Percentiles rank a stretch among this genome's conserved stretches.
phyloP scores from a whole-genome alignment of 768 basidiomycete genomes.

The Fomitopsis pulvina region DNA sequence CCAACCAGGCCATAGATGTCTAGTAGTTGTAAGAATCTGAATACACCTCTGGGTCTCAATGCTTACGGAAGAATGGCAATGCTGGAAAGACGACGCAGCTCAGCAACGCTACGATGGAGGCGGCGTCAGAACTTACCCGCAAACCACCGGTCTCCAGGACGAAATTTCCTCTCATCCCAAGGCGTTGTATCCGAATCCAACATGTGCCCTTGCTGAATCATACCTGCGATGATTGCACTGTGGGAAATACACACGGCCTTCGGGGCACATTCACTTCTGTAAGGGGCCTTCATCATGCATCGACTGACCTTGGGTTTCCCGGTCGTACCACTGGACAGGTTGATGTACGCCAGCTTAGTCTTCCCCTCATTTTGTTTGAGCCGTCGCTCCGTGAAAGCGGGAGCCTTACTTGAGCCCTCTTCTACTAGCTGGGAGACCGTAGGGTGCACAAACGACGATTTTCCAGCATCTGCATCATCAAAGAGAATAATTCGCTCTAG shows the following conservation, averaged over 20 bases:
- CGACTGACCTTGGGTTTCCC: conserved; percentile 52
- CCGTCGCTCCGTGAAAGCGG: conserved; percentile 40
- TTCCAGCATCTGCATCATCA: background rate
- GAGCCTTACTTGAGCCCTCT: conserved; percentile 33
- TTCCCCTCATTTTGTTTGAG: conserved; percentile 52
- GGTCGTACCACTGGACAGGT: conserved; percentile 71
- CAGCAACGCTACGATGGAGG: background rate
- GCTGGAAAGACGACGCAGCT: conserved; percentile 7
- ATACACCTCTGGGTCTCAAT: background rate
- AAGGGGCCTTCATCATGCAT: background rate
- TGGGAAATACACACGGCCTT: conserved; percentile 36
- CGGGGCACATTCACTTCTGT: background rate
- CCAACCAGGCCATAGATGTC: conserved; percentile 63
- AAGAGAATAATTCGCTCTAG: conserved; percentile 15
- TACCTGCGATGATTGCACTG: conserved; percentile 26
- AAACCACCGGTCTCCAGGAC: conserved; percentile 44
- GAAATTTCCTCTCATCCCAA: conserved; percentile 19
- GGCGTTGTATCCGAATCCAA: conserved; percentile 15
- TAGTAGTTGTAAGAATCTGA: conserved; percentile 17
- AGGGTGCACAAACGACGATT: conserved; percentile 11
- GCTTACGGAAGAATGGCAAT: conserved; percentile 23
- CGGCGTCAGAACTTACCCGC: conserved; percentile 42
- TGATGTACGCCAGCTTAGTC: conserved; percentile 61
- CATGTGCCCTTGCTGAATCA: conserved; percentile 16
- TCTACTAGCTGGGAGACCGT: conserved; percentile 44